Conservation (phyloP, 768 basidiomycete genomes). For the Serendipita sp. region DNA sequence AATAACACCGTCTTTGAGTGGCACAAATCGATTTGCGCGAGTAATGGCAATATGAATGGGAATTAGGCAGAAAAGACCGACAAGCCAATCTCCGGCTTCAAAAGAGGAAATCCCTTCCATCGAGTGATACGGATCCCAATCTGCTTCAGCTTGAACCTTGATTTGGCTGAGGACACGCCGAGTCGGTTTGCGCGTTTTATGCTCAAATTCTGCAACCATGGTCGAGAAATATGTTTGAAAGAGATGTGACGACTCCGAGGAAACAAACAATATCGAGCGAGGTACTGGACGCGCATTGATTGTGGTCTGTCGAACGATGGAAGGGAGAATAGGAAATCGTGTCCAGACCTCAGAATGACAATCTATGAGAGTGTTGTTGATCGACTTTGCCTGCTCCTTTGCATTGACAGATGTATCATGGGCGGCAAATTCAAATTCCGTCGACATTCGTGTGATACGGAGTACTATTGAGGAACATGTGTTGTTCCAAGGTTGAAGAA, state of each 20-base stretch:
- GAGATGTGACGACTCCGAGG: slow-evolving; percentile 12
- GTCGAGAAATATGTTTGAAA: slow-evolving; percentile 30
- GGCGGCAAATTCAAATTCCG: slow-evolving; percentile 39
- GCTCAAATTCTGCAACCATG: slow-evolving; percentile 33
- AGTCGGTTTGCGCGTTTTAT: slow-evolving; percentile 34
- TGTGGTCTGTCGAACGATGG: slow-evolving; percentile 29
- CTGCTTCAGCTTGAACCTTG: slow-evolving; percentile 14
- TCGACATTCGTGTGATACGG: slow-evolving; percentile 36
- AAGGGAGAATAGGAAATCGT: slow-evolving; percentile 39
- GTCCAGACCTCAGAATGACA: slow-evolving; percentile 43
- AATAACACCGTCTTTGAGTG: slow-evolving; percentile 39
- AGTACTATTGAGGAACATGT: slow-evolving; percentile 29
- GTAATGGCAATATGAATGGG: slow-evolving; percentile 48
- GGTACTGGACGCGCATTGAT: slow-evolving; percentile 22
- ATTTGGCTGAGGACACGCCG: slow-evolving; percentile 27
- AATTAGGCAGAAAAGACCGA: slow-evolving; percentile 42
- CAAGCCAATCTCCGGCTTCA: slow-evolving; percentile 43
- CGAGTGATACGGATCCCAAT: slow-evolving; percentile 5
- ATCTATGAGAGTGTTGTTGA: slow-evolving; percentile 36
- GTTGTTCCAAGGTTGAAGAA: slow-evolving; percentile 20
- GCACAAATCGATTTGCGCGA: slow-evolving; percentile 42
- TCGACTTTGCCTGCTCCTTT: slow-evolving; percentile 11
- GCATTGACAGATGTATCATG: slow-evolving; percentile 16
- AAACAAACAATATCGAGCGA: slow-evolving; percentile 28
- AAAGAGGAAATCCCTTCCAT: slow-evolving; percentile 17